Percentiles rank a stretch among this genome's conserved stretches.
Conservation (phyloP, 768 basidiomycete genomes). For the Butyriboletus loyo region DNA sequence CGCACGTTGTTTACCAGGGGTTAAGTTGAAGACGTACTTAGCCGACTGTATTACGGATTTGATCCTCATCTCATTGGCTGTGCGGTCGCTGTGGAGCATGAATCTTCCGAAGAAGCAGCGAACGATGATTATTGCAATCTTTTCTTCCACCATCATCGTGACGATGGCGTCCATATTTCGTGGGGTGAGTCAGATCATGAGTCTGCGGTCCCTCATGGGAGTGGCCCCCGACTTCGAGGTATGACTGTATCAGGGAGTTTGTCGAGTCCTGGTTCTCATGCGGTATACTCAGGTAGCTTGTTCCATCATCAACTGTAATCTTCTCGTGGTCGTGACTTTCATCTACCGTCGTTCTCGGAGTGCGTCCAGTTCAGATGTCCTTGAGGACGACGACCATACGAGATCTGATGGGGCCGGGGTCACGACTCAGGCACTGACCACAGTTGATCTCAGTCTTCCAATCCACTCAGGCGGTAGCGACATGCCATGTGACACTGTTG, state of each 20-base stretch:
- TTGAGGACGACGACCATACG: conserved; percentile 12
- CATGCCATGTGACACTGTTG: neutral
- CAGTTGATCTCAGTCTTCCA: conserved; percentile 4
- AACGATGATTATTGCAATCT: conserved; percentile 10
- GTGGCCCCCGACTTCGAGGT: conserved; percentile 17
- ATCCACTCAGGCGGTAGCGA: neutral
- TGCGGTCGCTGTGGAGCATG: conserved; percentile 9
- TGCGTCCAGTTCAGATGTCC: neutral
- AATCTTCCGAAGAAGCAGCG: conserved; percentile 14
- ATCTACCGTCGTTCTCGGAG: conserved; percentile 13
- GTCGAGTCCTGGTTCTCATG: neutral
- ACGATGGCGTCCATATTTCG: conserved; percentile 12
- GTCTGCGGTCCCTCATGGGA: conserved; percentile 2
- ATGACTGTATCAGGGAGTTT: neutral
- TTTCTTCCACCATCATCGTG: conserved; percentile 11
- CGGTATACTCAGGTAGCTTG: conserved; percentile 10
- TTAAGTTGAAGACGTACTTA: conserved; percentile 2
- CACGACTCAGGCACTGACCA: conserved; percentile 12
- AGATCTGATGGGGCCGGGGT: neutral
- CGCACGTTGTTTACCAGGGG: neutral
- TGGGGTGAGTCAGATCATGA: conserved; percentile 9
- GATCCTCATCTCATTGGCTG: conserved; percentile 13
- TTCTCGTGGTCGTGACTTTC: conserved; percentile 19
- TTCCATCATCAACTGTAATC: conserved; percentile 18
- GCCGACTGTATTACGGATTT: conserved; percentile 23